Conservation (phyloP, 2,329 filamentous ascomycete species). For the Aspergillus intermedius region DNA sequence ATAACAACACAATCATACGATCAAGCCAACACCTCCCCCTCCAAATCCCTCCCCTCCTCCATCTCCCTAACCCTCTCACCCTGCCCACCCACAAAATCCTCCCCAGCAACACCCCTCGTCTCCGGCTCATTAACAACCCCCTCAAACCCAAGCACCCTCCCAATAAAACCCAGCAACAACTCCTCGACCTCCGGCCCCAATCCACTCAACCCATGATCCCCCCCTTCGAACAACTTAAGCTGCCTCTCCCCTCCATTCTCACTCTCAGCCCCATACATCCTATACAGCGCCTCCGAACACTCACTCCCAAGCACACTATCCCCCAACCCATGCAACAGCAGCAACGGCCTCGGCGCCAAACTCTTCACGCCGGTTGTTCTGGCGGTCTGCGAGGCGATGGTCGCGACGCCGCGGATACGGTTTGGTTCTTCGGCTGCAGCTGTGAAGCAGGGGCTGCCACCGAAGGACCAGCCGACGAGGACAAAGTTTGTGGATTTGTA, state of each 20-base stretch:
- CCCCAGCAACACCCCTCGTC: constrained; percentile 10
- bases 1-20: not conserved
- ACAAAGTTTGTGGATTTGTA: constrained; percentile 32
- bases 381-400: constrained; percentile 36
- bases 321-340: constrained; percentile 36
- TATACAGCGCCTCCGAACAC: constrained; percentile 33
- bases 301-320: constrained; percentile 28
- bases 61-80: constrained; percentile 18
- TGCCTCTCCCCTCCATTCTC: constrained; percentile 21
- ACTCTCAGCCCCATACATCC: constrained; percentile 28
- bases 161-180: constrained; percentile 35
- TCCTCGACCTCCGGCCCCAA: constrained; percentile 33
- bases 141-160: constrained; percentile 26
- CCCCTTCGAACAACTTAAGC: constrained; percentile 35
- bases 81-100: constrained; percentile 18
- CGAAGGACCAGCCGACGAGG: constrained; percentile 40
- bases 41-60: constrained; percentile 31
- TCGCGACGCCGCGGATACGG: constrained; percentile 33
- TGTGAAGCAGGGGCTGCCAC: constrained; percentile 37
- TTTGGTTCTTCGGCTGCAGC: constrained; percentile 25
- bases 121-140: constrained; percentile 6
- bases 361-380: constrained; percentile 27
- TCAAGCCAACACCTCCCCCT: constrained; percentile 2
- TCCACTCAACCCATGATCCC: constrained; percentile 38
- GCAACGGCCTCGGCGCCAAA: constrained; percentile 28